Base-by-base conservation (phyloP, 2,329 filamentous ascomycete species). In the Claviceps monticola region DNA sequence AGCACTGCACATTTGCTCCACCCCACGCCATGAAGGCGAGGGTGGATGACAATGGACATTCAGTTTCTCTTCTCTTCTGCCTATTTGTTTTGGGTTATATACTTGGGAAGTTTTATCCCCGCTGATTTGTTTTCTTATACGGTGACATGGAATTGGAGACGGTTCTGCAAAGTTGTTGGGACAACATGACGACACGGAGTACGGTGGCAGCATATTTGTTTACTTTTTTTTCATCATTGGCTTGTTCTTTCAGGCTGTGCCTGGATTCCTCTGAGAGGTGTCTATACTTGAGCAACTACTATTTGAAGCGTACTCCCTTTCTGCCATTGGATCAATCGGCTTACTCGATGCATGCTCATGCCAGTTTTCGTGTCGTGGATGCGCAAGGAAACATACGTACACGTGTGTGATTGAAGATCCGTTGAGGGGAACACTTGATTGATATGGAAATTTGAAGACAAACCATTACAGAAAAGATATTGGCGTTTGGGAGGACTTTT, bases 391-490 rank as follows among this genome's bases (percentile, higher is more conserved):
- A 16, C 17, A 43, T 45, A 16, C 17, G 37, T 45, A 13, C 21
- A n/a, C n/a, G 19, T n/a, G 29, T 21, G 38, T 17, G 46, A 47
- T 34, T 29, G 19, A 50, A 17, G 36, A 50, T 23, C 29, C 9
- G 29, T 34, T 34, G 38, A 42, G 29, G 23, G 38, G 14, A 13
- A 29, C 36, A 50, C 44, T 46, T 34, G 41, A 45, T 47, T 29
- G 46, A 23, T 19, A 9, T 16, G 48, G 11, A 36, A 7, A 50
- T 23, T n/a, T 42, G 19, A 19, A 44, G 17, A 50, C 17, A 39
- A 50, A 37, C 50, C 43, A 48, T 26, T 17, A 47, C 44, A 53
- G 19, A 48, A 45, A 44, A 44, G 29, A 29, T 21, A 34, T 34
- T 23, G 51, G 23, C 48, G 38, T 17, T 34, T 37, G 34, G 21